Conservation (phyloP, 2,329 filamentous ascomycete genomes). For the Chaetomiaceae sp. region DNA sequence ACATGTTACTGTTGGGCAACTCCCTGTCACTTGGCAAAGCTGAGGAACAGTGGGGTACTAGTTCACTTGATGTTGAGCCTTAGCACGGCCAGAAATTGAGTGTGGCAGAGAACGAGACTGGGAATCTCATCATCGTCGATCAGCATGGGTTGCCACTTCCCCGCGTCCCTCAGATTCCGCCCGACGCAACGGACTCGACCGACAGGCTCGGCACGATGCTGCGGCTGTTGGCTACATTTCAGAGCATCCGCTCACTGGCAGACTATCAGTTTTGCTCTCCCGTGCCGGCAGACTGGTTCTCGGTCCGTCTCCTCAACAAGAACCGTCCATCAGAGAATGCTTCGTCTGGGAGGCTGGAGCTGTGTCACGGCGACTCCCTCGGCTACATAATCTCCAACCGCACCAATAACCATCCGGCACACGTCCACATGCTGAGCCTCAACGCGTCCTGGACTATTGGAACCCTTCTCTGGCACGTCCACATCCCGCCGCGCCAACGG, state of each 20-base stretch:
- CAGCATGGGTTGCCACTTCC: neutral
- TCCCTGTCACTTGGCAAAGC: neutral
- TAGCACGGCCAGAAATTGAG: conserved; percentile 1
- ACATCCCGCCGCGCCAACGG: conserved; percentile 6
- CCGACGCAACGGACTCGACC: neutral
- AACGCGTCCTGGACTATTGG: conserved; percentile 18
- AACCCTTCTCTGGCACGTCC: conserved; percentile 16
- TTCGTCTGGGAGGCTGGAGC: neutral
- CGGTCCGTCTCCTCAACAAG: conserved; percentile 17
- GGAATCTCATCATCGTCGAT: conserved; percentile 8
- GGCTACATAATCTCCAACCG: conserved; percentile 13
- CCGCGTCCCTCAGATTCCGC: neutral
- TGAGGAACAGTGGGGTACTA: neutral
- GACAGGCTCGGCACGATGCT: conserved; percentile 3
- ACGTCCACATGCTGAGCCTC: conserved; percentile 20
- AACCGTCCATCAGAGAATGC: neutral
- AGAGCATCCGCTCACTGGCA: conserved; percentile 5
- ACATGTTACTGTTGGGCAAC: neutral
- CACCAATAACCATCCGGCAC: neutral
- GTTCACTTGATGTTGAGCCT: neutral
- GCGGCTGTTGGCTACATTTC: conserved; percentile 1
- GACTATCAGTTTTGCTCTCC: conserved; percentile 13
- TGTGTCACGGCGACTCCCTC: conserved; percentile 10
- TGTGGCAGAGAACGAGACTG: neutral
- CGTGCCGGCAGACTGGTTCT: conserved; percentile 16